Evolutionary conservation across 371 early-diverging fungal genomes (phyloP).

Genomic region (Apophysomyces elegans): DNA sequence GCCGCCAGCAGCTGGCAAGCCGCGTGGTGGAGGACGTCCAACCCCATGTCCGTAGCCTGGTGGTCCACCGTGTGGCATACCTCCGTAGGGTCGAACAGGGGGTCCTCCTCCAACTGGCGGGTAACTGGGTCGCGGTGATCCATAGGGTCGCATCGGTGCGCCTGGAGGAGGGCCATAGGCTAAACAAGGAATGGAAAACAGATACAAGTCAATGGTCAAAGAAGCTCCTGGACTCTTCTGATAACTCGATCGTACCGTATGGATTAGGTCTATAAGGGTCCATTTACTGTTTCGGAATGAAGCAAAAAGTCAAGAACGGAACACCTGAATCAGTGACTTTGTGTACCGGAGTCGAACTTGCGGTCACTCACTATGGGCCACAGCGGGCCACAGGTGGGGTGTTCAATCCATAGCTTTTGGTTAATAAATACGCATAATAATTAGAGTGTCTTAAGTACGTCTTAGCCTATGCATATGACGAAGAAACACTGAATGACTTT

Average conservation of each 20-base stretch:
- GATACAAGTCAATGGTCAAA: no score
- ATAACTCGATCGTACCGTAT: conserved; percentile 16
- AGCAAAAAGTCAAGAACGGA: background rate
- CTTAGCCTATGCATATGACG: no score
- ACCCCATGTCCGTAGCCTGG: conserved; percentile 1
- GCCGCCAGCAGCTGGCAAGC: conserved; percentile 1
- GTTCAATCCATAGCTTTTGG: no score
- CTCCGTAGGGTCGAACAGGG: conserved; percentile 9
- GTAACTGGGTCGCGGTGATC: conserved; percentile 15
- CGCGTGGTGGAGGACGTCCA: conserved; percentile 14
- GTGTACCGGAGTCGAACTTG: background rate
- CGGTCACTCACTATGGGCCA: no score
- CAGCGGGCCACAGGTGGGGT: no score
- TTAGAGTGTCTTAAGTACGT: no score
- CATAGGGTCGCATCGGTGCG: conserved; percentile 7
- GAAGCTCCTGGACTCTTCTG: background rate
- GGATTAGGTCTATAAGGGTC: conserved; percentile 27
- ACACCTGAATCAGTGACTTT: background rate
- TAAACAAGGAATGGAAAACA: background rate
- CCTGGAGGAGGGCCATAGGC: conserved; percentile 19
- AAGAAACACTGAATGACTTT: no score
- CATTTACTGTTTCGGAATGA: conserved; percentile 13
- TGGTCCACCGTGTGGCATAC: conserved; percentile 6
- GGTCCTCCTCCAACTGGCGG: conserved; percentile 17
- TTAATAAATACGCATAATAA: no score